A percentile compares a stretch with the other conserved stretches of the same genome.
phyloP scores from a whole-genome alignment of 2,329 filamentous ascomycete species.

The Scedosporium apiospermum region DNA sequence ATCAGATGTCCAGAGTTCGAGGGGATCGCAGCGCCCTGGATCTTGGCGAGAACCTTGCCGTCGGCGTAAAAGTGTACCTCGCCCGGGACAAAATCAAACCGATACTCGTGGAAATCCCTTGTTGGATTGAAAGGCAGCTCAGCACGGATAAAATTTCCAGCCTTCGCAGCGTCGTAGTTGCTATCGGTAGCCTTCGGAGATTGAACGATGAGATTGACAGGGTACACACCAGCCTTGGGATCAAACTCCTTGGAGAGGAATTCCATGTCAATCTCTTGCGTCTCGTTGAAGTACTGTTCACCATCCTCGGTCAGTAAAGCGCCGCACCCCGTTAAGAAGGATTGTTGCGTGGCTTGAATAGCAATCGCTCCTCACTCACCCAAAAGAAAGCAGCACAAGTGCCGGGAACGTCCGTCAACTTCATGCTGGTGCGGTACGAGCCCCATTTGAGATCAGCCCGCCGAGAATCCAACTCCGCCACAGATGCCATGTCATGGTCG shows the following conservation, averaged over 20 bases:
- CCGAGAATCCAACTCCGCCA: conserved; percentile 54
- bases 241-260: conserved; percentile 61
- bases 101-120: conserved; percentile 62
- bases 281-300: conserved; percentile 63
- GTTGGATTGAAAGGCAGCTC: conserved; percentile 59
- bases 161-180: conserved; percentile 54
- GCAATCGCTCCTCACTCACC: conserved; percentile 31
- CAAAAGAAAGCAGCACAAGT: conserved; percentile 77
- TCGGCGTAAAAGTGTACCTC: conserved; percentile 63
- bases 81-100: conserved; percentile 61
- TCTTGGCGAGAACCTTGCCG: conserved; percentile 42
- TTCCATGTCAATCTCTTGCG: conserved; percentile 74
- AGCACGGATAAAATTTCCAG: conserved; percentile 46
- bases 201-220: conserved; percentile 68
- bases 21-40: conserved; percentile 49
- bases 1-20: conserved; percentile 54
- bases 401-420: conserved; percentile 47
- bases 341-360: too few relatives aligned
- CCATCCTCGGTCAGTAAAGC: neutral
- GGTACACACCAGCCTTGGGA: conserved; percentile 35
- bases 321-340: neutral
- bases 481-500: conserved; percentile 44
- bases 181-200: conserved; percentile 46
- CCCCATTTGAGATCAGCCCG: conserved; percentile 59
- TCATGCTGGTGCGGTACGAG: conserved; percentile 59